phyloP scores from a whole-genome alignment of 1,139 yeast genomes.

The Geotrichum reessii region DNA sequence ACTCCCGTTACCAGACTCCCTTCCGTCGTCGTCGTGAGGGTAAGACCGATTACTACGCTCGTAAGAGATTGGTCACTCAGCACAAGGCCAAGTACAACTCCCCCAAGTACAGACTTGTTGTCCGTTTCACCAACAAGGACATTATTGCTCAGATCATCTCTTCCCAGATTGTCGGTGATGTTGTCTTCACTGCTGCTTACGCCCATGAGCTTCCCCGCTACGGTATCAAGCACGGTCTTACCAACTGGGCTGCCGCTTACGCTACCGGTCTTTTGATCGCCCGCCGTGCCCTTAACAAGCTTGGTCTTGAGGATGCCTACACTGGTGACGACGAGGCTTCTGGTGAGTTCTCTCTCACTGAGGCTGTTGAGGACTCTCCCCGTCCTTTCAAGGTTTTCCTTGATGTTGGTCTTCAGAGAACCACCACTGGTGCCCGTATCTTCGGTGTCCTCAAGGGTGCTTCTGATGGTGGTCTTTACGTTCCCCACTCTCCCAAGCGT shows the following conservation, averaged over 20 bases:
- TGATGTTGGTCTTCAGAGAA: conserved; percentile 99
- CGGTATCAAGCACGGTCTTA: conserved; percentile 98
- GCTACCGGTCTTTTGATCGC: conserved; percentile 98
- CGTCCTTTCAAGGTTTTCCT: conserved; percentile 99
- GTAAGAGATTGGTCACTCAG: conserved; percentile 99
- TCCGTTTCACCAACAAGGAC: conserved; percentile 99
- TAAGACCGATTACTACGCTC: conserved; percentile 99
- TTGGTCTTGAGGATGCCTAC: conserved; percentile 98
- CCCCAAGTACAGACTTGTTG: conserved; percentile 99
- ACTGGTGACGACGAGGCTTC: conserved; percentile 98
- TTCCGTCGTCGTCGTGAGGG: conserved; percentile 99
- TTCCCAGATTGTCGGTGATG: conserved; percentile 95
- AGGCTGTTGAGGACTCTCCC: conserved; percentile 99
- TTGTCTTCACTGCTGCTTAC: conserved; percentile 96
- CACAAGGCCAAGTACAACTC: conserved; percentile 99
- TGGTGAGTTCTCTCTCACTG: conserved; percentile 97
- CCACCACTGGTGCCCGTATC: conserved; percentile 99
- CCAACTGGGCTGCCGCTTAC: conserved; percentile 99
- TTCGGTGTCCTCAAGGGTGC: conserved; percentile 99
- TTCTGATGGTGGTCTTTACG: conserved; percentile 99
- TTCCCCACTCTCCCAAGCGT: conserved; percentile 99
- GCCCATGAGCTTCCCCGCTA: conserved; percentile 97
- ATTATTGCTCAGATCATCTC: conserved; percentile 96
- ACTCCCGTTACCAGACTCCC: conserved; percentile 99
- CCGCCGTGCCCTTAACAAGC: conserved; percentile 97